Base-by-base conservation (phyloP, 352 stramenopile genomes). In the Pseudoperonospora humuli region DNA sequence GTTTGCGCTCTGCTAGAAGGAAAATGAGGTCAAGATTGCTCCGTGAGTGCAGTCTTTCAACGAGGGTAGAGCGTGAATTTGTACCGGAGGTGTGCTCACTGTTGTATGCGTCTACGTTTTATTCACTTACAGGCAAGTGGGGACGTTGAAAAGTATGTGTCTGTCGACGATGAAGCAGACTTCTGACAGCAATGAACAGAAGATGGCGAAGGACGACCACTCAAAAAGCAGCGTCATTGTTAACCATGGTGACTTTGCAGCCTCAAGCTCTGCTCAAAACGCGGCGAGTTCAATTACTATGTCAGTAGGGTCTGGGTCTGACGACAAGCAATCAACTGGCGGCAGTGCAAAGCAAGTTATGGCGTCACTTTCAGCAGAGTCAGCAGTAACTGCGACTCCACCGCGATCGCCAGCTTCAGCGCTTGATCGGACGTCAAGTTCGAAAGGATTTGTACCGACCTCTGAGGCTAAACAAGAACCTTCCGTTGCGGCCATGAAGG, bases 121-220 rank as follows among this genome's bases (percentile, higher is more conserved):
- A 34, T 39, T 39, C n/a, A 3, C 3, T n/a, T 31, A 20, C 37
- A 68, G 59, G 25, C 45, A 62, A 50, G 50, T 55, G 13, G 54
- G 45, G 8, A 68, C 59, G 3, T 48, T 62, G 35, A 62, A 68
- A 32, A 61, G 54, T 18, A 58, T 61, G 39, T 55, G 49, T 13
- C 39, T 64, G 10, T 61, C 54, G 13, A 56, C 44, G 8, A 32
- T 61, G 11, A 44, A 57, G 10, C 40, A 61, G 21, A 26, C 51
- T 32, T 15, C 25, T 21, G 33, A 29, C 14, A 45, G 9, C 28
- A 35, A 24, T 41, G 45, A 15, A 3, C 23, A 49, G 35, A 33
- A 18, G 5, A 18, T 49, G 28, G 3, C 9, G 3, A 54, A 25
- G n/a, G 24, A 49, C 29, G 39, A n/a, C 4, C 13, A 24, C 14